A percentile compares a stretch with the other conserved stretches of the same genome.
Evolutionary conservation across 164 flowering plant genomes (phyloP).

Genomic region (Vitis amurensis): DNA sequence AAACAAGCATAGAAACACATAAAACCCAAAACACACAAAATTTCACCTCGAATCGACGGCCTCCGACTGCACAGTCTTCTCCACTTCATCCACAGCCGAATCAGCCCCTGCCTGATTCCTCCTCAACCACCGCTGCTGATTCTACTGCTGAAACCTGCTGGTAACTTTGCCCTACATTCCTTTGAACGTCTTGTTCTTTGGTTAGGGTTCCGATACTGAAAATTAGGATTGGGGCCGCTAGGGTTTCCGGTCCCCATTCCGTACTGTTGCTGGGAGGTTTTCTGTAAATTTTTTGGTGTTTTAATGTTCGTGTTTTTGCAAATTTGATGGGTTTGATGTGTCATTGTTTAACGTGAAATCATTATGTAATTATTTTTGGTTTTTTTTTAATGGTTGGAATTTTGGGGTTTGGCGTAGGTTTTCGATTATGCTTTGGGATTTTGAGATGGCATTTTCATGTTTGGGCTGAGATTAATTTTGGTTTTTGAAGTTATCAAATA

Average conservation of each 20-base stretch:
- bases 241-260: constrained; percentile 45
- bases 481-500: too few species aligned
- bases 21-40: not conserved
- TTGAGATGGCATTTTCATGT: too few species aligned
- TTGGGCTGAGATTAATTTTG: too few species aligned
- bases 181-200: constrained; percentile 74
- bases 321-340: too few species aligned
- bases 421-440: too few species aligned
- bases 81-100: constrained; percentile 61
- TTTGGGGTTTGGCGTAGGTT: too few species aligned
- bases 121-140: constrained; percentile 83
- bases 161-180: constrained; percentile 38
- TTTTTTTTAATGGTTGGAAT: too few species aligned
- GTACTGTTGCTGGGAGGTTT: too few species aligned
- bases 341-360: too few species aligned
- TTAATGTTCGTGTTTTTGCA: too few species aligned
- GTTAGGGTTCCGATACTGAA: constrained; percentile 42
- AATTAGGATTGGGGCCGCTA: constrained; percentile 42
- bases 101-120: constrained; percentile 57
- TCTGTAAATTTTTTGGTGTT: too few species aligned
- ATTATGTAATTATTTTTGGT: too few species aligned
- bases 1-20: not conserved
- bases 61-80: constrained; percentile 85
- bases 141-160: constrained; percentile 38
- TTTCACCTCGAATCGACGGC: constrained; percentile 62